Evolutionary conservation across 495 filamentous ascomycete genomes (phyloP).

Genomic region (Xylaria grammica): DNA sequence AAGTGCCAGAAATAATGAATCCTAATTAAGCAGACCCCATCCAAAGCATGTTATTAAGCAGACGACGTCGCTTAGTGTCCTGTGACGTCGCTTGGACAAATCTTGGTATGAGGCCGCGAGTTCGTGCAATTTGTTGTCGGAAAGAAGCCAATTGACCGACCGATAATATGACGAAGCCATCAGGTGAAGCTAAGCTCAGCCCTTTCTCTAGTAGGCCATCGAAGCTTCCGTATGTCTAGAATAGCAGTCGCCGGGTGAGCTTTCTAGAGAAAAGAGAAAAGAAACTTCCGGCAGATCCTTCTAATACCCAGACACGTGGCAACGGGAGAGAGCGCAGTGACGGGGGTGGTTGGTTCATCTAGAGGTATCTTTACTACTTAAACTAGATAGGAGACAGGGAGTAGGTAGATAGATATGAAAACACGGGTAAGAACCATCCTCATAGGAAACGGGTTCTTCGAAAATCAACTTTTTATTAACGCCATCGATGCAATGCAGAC

Average conservation of each 20-base stretch:
- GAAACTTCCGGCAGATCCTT: background rate
- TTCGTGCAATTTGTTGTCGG: background rate
- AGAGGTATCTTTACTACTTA: background rate
- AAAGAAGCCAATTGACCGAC: background rate
- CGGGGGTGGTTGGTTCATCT: background rate
- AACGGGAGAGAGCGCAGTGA: background rate
- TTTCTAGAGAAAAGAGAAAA: background rate
- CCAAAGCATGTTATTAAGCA: constrained; percentile 18
- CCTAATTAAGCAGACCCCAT: constrained; percentile 11
- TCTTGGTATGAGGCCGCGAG: background rate
- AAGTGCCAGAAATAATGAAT: constrained; percentile 12
- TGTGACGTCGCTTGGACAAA: constrained; percentile 15
- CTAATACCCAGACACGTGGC: background rate
- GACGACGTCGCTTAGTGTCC: background rate
- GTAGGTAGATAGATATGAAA: background rate
- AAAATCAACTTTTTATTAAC: constrained; percentile 34
- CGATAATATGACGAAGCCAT: background rate
- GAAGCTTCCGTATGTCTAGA: background rate
- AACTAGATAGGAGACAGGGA: background rate
- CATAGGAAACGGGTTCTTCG: constrained; percentile 22
- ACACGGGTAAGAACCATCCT: constrained; percentile 4
- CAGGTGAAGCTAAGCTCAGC: background rate
- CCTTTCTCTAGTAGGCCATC: background rate
- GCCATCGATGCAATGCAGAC: constrained; percentile 51
- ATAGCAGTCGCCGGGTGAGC: background rate